Conservation (phyloP, 768 basidiomycete genomes). For the Psilocybe subaeruginosa region DNA sequence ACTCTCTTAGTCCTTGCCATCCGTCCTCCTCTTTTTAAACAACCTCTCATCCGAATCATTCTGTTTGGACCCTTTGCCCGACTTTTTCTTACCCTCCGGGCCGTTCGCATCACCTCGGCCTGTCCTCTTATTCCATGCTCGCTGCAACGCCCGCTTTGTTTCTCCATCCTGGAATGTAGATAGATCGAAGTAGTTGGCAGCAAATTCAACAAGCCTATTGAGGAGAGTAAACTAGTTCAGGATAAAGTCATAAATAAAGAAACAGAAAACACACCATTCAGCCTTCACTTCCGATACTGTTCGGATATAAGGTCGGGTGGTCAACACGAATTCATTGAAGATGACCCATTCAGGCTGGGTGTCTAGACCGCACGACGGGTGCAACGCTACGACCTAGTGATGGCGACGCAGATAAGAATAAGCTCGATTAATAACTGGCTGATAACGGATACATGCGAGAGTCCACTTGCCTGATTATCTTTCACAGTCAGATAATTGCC, state of each 20-base stretch:
- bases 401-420: not conserved
- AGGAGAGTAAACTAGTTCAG: constrained; percentile 4
- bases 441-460: not conserved
- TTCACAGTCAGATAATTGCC: constrained; percentile 89
- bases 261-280: constrained; percentile 65
- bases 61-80: not conserved
- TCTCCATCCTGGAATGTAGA: constrained; percentile 67
- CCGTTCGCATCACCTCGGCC: constrained; percentile 32
- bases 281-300: constrained; percentile 86
- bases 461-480: constrained; percentile 78
- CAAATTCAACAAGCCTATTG: constrained; percentile 42
- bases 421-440: not conserved
- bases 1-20: constrained; percentile 1
- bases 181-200: constrained; percentile 69
- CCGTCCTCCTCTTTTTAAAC: constrained; percentile 14
- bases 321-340: constrained; percentile 95
- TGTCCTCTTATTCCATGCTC: constrained; percentile 54
- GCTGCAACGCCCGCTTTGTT: constrained; percentile 65
- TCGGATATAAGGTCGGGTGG: constrained; percentile 86
- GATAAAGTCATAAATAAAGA: constrained; percentile 1
- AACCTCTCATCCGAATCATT: not conserved
- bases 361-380: constrained; percentile 88
- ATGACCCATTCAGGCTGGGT: constrained; percentile 90
- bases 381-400: constrained; percentile 63
- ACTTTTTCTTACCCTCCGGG: not conserved